Base-by-base conservation (phyloP, 345 rosid species). In the Nephelium lappaceum region DNA sequence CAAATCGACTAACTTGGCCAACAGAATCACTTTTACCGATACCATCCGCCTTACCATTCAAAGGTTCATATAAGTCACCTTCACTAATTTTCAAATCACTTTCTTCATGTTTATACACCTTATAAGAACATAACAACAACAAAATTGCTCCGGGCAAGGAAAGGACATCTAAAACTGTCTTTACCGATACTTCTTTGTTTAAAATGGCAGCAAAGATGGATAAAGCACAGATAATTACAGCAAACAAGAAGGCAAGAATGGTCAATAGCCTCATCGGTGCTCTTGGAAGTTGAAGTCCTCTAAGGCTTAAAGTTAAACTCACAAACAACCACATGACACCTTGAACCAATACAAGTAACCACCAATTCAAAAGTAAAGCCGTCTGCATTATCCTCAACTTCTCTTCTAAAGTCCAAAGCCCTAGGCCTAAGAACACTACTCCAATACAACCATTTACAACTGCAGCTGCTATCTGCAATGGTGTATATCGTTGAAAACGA, bases 251-350 rank as follows among this genome's bases (percentile, higher is more conserved):
- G 58, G 90, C 80, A 63, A 90, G 82, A 74, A 92, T 36, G 42
- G 93, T 85, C 68, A 91, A 27, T 39, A 90, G 60, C 74, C 88
- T 83, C 84, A 89, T 41, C 0, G 86, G 88, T 11, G 79, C 64
- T 42, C 75, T 87, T 15, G 74, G 81, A 64, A 88, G 80, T 45
- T 69, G 73, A 12, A 76, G 78, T 76, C 87, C 86, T 78, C 77
- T 57, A 18, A 92, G 81, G 51, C 90, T 91, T 6, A 91, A 75
- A 0, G 82, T 81, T 67, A 93, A 65, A 78, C 87, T 87, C 27
- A 93, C 82, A 2, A 85, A 78, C 27, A 88, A 66, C 95, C 95
- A 92, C 76, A 94, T 87, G n/a, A 85, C 69, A 16, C 95, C 98
- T 43, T 90, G 98, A 73, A 88, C 81, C 60, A 90, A 67, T 57